Evolutionary conservation across 2,329 filamentous ascomycete genomes (phyloP).

Genomic region (Plenodomus lindquistii): DNA sequence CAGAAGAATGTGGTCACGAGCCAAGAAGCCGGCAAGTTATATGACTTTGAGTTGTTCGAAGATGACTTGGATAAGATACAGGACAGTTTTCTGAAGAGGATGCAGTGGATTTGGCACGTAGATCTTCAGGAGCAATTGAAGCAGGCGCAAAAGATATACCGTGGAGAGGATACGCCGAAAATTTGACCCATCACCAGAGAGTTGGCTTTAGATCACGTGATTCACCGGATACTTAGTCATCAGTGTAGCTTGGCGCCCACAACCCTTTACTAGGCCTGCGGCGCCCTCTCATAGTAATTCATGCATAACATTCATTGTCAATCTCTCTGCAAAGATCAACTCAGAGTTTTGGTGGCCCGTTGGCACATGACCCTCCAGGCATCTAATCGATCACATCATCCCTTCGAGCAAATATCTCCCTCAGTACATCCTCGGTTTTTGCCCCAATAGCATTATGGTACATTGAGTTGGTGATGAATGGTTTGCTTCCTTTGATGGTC

Average conservation of each 20-base stretch:
- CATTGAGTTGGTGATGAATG: slow-evolving; percentile 82
- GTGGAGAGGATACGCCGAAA: slow-evolving; percentile 7
- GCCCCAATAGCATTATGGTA: slow-evolving; percentile 82
- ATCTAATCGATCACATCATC: slow-evolving; percentile 66
- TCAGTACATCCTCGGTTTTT: slow-evolving; percentile 75
- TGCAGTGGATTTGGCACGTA: slow-evolving; percentile 49
- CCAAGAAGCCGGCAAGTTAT: slow-evolving; percentile 41
- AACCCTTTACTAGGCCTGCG: too few relatives aligned
- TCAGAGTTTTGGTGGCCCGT: not conserved
- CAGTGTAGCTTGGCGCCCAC: too few relatives aligned
- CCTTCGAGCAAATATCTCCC: slow-evolving; percentile 74
- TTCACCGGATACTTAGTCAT: too few relatives aligned
- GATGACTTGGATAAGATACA: slow-evolving; percentile 47
- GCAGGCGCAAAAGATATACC: slow-evolving; percentile 35
- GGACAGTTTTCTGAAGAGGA: slow-evolving; percentile 33
- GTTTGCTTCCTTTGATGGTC: slow-evolving; percentile 75
- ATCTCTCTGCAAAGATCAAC: too few relatives aligned
- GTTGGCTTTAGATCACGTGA: too few relatives aligned
- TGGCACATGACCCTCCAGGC: not conserved
- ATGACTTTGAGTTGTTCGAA: slow-evolving; percentile 45
- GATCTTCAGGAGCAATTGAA: slow-evolving; percentile 42
- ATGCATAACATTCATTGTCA: too few relatives aligned
- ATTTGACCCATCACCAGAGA: too few relatives aligned
- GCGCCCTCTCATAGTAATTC: too few relatives aligned
- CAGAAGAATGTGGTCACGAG: slow-evolving; percentile 36